phyloP scores from a whole-genome alignment of 2,329 filamentous ascomycete species.

The Colletotrichum sp. region DNA sequence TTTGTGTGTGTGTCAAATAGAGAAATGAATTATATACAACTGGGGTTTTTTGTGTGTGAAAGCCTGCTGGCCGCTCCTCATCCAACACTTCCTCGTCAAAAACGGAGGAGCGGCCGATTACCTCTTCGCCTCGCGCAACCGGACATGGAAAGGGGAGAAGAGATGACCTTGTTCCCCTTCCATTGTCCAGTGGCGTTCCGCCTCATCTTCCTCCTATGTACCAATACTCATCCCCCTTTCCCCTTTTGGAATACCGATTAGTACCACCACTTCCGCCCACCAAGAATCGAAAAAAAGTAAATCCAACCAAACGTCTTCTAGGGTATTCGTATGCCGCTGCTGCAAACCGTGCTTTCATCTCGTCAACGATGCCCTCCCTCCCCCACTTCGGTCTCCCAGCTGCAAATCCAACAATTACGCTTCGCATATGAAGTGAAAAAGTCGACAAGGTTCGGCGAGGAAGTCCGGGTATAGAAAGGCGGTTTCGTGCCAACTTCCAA shows the following conservation, averaged over 20 bases:
- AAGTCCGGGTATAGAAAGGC: neutral
- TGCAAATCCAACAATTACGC: neutral
- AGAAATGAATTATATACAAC: constrained; percentile 20
- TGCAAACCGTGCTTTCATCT: neutral
- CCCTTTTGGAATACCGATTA: neutral
- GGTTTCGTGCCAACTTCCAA: neutral
- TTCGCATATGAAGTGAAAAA: neutral
- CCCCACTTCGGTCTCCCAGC: neutral
- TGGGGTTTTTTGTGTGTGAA: neutral
- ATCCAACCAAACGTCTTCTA: neutral
- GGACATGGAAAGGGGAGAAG: neutral
- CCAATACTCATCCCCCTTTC: neutral
- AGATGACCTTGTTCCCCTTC: neutral
- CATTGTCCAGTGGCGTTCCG: neutral
- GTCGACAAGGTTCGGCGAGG: neutral
- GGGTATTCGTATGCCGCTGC: constrained; percentile 20
- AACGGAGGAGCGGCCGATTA: neutral
- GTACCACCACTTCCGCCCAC: neutral
- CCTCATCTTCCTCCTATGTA: neutral
- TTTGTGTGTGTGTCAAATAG: neutral
- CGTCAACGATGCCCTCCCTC: neutral
- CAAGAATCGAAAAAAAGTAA: constrained; percentile 9
- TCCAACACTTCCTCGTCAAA: neutral
- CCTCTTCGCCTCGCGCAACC: neutral
- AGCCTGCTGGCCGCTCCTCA: neutral